A percentile compares a stretch with the other conserved stretches of the same genome.
phyloP scores from a whole-genome alignment of 495 filamentous ascomycete genomes.

The Podospora fimiseda region DNA sequence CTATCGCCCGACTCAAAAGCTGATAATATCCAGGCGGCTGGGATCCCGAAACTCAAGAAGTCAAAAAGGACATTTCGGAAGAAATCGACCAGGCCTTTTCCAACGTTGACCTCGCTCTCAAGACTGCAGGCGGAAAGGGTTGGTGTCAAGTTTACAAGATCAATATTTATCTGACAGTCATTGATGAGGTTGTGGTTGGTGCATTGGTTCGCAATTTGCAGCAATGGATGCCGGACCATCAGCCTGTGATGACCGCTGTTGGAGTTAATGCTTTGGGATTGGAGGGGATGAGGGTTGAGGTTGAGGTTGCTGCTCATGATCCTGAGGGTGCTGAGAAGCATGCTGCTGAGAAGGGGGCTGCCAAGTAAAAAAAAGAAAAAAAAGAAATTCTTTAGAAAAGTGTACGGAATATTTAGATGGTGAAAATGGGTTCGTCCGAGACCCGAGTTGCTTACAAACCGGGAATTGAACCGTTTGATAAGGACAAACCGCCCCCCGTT shows the following conservation, averaged over 20 bases:
- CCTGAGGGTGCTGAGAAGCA: background rate
- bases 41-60: slow-evolving; percentile 8
- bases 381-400: no score
- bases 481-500: no score
- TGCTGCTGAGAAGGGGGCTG: background rate
- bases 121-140: slow-evolving; percentile 8
- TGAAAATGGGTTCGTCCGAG: no score
- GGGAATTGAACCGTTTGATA: no score
- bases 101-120: slow-evolving; percentile 14
- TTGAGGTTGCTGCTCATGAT: slow-evolving; percentile 9
- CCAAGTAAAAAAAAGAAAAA: background rate
- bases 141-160: slow-evolving; percentile 16
- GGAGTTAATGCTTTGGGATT: slow-evolving; percentile 11
- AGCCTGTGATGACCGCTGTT: slow-evolving; percentile 15
- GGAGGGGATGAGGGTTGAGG: slow-evolving; percentile 17
- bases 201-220: slow-evolving; percentile 6
- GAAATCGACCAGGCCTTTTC: slow-evolving; percentile 16
- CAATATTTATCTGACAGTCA: slow-evolving; percentile 6
- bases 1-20: background rate
- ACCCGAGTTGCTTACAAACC: no score
- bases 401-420: no score
- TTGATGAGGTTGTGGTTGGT: slow-evolving; percentile 8
- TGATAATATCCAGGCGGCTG: slow-evolving; percentile 10
- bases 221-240: slow-evolving; percentile 15
- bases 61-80: slow-evolving; percentile 2